These are phyloP conservation scores for Gynochthodes officinalis DNA, from an alignment of 257 asterid genomes.

Conservation along the genomic window DNA sequence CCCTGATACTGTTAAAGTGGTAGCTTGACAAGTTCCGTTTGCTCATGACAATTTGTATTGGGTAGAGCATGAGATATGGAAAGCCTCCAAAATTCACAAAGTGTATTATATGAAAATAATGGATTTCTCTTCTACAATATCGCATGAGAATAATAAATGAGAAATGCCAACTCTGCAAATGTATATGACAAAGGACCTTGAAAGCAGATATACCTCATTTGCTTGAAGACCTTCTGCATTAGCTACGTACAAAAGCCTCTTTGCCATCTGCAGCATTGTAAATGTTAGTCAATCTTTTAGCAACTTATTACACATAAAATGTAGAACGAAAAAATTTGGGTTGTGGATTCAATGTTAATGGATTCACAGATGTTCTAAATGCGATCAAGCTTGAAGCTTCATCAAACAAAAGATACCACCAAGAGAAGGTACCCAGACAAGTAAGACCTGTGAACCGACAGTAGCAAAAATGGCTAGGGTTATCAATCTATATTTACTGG, in stretches of 20 bases:
- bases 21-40: background rate
- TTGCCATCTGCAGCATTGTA: conserved; percentile 65
- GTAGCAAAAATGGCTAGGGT: background rate
- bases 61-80: background rate
- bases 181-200: background rate
- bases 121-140: background rate
- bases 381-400: background rate
- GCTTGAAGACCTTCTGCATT: conserved; percentile 81
- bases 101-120: background rate
- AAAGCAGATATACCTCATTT: conserved; percentile 56
- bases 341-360: background rate
- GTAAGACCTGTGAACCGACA: background rate
- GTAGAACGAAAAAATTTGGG: conserved; percentile 19
- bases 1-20: background rate
- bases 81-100: background rate
- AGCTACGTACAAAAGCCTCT: conserved; percentile 82
- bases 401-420: background rate
- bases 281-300: conserved; percentile 21
- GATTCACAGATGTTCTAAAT: background rate
- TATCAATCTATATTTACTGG: background rate
- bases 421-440: background rate
- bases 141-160: background rate
- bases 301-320: conserved; percentile 16
- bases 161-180: background rate
- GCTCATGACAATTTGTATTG: background rate